Evolutionary conservation across 2,329 filamentous ascomycete species (phyloP).

Genomic region (Cercospora sesami): DNA sequence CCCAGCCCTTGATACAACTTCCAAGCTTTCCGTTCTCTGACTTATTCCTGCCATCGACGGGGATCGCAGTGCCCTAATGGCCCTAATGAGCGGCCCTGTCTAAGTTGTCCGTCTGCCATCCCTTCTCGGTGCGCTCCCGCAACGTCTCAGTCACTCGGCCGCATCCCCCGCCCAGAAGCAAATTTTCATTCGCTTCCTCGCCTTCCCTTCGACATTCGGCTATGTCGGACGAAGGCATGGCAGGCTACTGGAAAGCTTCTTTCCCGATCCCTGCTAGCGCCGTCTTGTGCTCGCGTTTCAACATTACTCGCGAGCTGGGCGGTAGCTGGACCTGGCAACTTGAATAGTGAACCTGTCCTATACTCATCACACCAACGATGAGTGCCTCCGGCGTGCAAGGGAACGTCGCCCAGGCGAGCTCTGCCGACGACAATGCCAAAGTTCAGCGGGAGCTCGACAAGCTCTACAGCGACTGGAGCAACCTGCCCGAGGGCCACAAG

Average conservation of each 20-base stretch:
- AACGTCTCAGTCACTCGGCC: background rate
- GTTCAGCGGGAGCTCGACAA: constrained; percentile 16
- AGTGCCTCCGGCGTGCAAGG: constrained; percentile 6
- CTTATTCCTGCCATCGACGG: constrained; percentile 1
- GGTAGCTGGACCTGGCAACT: background rate
- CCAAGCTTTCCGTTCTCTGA: background rate
- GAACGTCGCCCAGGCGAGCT: constrained; percentile 12
- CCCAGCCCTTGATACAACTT: background rate
- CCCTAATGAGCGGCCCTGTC: background rate
- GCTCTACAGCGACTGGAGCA: constrained; percentile 26
- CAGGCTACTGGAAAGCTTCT: constrained; percentile 1
- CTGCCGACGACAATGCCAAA: constrained; percentile 14
- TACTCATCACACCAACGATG: background rate
- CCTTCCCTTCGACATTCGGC: background rate
- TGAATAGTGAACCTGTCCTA: background rate
- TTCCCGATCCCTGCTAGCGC: background rate
- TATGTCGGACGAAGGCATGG: background rate
- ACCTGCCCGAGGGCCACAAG: constrained; percentile 31
- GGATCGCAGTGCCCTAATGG: background rate
- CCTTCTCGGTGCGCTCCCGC: background rate
- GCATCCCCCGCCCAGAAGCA: background rate
- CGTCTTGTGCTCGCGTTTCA: constrained; percentile 6
- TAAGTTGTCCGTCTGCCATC: background rate
- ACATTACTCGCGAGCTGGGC: background rate
- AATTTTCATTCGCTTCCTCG: background rate